Conservation (phyloP, 495 filamentous ascomycete species). For the Penicillium mononematosum region DNA sequence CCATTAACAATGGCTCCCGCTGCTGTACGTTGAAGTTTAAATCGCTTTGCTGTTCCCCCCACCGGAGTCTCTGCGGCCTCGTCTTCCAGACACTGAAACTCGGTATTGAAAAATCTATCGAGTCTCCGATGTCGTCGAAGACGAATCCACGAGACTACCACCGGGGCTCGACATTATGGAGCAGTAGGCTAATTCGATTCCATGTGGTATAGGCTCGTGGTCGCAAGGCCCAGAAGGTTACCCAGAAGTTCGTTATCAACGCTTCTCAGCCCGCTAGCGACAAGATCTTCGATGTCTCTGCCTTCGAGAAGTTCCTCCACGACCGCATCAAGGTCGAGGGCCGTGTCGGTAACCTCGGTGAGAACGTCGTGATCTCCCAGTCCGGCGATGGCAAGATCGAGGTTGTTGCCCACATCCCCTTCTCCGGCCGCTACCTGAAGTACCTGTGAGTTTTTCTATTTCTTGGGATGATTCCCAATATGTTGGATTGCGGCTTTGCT, state of each 20-base stretch:
- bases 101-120: slow-evolving; percentile 32
- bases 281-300: slow-evolving; percentile 99
- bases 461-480: background rate
- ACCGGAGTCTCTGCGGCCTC: slow-evolving; percentile 13
- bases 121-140: slow-evolving; percentile 13
- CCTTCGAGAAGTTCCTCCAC: slow-evolving; percentile 99
- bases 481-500: background rate
- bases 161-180: slow-evolving; percentile 56
- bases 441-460: slow-evolving; percentile 73
- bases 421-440: slow-evolving; percentile 98
- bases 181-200: slow-evolving; percentile 84
- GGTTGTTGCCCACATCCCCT: slow-evolving; percentile 94
- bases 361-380: slow-evolving; percentile 86
- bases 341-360: slow-evolving; percentile 96
- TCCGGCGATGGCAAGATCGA: slow-evolving; percentile 93
- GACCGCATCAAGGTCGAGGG: slow-evolving; percentile 99
- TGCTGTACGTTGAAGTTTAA: slow-evolving; percentile 71
- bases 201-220: slow-evolving; percentile 46
- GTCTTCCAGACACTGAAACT: slow-evolving; percentile 5
- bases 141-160: slow-evolving; percentile 10
- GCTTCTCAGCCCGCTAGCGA: slow-evolving; percentile 94
- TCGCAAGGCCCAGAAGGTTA: slow-evolving; percentile 66
- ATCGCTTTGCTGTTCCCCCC: slow-evolving; percentile 85
- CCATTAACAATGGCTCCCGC: slow-evolving; percentile 53
- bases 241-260: slow-evolving; percentile 95